Evolutionary conservation across 441 rosid genomes (phyloP), one percentile per base, ranked within the genome.

Genomic region (Croton laevigatus): DNA sequence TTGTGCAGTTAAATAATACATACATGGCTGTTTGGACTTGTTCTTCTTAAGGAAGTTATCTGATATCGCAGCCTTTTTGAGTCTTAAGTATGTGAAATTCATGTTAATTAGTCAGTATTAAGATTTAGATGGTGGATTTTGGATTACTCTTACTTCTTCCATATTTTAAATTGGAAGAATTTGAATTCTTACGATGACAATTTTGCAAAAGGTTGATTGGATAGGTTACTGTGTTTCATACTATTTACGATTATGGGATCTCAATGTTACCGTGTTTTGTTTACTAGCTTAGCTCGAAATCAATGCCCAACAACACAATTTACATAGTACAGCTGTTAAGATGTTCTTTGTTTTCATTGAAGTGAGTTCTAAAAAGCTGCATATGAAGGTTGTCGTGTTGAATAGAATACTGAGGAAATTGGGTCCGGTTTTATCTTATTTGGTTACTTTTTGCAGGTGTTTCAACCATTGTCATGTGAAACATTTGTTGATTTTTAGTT

Each of bases 301-400:
- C 45, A 3, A 12, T 10, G 37, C 8, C 49, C 34, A 42, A 34
- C n/a, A 17, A 27, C 32, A 27, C 32, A 13, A 19, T 34, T n/a
- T 60, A 20, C 12, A 20, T 36, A 34, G 17, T 44, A 42, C 45
- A 19, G 53, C 45, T 0, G 13, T n/a, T 36, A 12, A 6, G 42
- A 19, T 16, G 3, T 34, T 10, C 4, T 32, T 45, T 58, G 22
- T 19, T 32, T 11, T 19, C 6, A 19, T 13, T 55, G 64, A 45
- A 19, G 73, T 16, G 23, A 57, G 34, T 46, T 9, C 46, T 9
- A 34, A 3, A 20, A 17, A 48, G 46, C 46, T 46, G 19, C 48
- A 23, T 57, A 55, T 34, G 49, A 38, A 45, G 57, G 40, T 57
- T 46, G 69, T 63, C 44, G 22, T 32, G 34, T 8, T 71, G 45